A percentile compares a stretch with the other conserved stretches of the same genome.
phyloP scores from a whole-genome alignment of 495 filamentous ascomycete genomes.

The Rhizodiscina lignyota region DNA sequence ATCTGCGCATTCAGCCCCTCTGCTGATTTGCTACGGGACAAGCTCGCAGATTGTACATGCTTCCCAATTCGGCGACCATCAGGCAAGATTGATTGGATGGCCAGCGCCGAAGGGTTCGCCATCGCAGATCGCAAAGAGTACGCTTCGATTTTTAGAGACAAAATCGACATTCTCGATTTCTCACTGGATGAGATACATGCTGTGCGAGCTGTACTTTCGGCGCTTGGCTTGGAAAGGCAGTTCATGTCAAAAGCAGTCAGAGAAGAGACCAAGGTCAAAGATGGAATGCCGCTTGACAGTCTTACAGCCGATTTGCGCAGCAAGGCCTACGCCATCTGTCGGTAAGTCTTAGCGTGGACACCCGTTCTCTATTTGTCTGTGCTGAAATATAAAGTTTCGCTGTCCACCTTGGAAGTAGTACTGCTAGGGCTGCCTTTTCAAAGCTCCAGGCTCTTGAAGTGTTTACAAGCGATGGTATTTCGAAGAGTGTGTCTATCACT shows the following conservation, averaged over 20 bases:
- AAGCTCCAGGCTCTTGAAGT: slow-evolving; percentile 1
- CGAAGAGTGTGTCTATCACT: background rate
- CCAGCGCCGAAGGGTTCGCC: slow-evolving; percentile 1
- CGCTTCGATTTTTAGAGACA: background rate
- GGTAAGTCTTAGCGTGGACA: slow-evolving; percentile 1
- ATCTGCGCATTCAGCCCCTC: slow-evolving; percentile 2
- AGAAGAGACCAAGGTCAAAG: slow-evolving; percentile 1
- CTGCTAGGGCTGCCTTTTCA: background rate
- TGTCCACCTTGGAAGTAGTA: slow-evolving; percentile 1
- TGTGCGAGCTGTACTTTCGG: background rate
- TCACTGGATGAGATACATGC: slow-evolving; percentile 2
- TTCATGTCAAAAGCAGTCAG: slow-evolving; percentile 1
- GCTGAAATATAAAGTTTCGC: slow-evolving; percentile 2
- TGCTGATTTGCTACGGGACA: background rate
- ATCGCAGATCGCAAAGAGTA: slow-evolving; percentile 3
- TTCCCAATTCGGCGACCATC: background rate
- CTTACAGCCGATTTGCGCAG: slow-evolving; percentile 1
- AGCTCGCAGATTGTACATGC: background rate
- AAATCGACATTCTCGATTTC: slow-evolving; percentile 2
- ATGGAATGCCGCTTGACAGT: background rate
- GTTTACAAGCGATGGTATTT: background rate
- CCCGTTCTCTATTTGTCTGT: background rate
- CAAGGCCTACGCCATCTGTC: slow-evolving; percentile 5
- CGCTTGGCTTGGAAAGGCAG: background rate
- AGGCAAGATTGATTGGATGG: slow-evolving; percentile 2